Percentiles rank a stretch among this genome's conserved stretches.
phyloP scores from a whole-genome alignment of 306 rosid genomes.

The Glycine tomentella region DNA sequence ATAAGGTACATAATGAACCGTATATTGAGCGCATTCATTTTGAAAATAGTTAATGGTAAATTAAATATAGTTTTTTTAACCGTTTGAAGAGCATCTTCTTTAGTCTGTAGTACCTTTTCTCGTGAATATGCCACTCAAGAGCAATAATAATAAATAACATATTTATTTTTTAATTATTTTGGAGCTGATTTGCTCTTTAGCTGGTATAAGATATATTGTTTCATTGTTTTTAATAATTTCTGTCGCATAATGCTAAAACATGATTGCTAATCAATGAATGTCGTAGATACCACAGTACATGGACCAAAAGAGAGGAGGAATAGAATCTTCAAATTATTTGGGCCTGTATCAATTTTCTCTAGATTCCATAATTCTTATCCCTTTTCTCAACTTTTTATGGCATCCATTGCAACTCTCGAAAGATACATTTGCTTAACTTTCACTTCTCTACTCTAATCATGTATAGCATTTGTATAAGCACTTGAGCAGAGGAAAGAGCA shows the following conservation, averaged over 20 bases:
- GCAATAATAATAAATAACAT: background rate
- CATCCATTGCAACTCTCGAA: constrained; percentile 32
- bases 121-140: constrained; percentile 38
- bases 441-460: constrained; percentile 38
- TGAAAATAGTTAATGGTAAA: constrained; percentile 6
- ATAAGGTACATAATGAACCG: constrained; percentile 32
- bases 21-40: constrained; percentile 18
- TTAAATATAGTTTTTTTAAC: constrained; percentile 32
- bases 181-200: constrained; percentile 3
- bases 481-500: background rate
- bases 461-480: constrained; percentile 8
- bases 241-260: constrained; percentile 38
- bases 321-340: constrained; percentile 53
- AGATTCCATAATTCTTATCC: constrained; percentile 49
- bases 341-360: constrained; percentile 39
- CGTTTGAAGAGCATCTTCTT: constrained; percentile 46
- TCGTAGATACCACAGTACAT: constrained; percentile 35
- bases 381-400: constrained; percentile 37
- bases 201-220: constrained; percentile 29
- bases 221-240: constrained; percentile 15
- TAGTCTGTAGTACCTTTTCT: constrained; percentile 22
- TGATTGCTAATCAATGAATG: constrained; percentile 48
- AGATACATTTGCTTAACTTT: constrained; percentile 40
- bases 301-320: constrained; percentile 36
- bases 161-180: constrained; percentile 4